Evolutionary conservation across 129 eudicot species (phyloP), one percentile per base, ranked within the genome.

Genomic region (Solidago caesia): DNA sequence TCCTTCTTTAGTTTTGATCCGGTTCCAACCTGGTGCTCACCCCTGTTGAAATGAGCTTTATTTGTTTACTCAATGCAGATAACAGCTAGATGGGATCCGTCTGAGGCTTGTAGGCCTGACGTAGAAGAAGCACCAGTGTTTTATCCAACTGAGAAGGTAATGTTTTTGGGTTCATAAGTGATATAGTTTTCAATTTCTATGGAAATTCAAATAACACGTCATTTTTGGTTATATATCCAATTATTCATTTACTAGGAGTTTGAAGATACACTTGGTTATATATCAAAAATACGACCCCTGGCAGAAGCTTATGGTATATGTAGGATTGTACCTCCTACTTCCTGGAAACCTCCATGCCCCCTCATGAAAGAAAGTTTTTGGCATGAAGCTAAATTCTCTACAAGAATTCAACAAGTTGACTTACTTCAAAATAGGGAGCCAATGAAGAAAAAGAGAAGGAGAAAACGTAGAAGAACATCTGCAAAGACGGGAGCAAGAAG

Each of bases 361-460:
- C 80, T 87, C 5, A 87, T 12, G 73, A 81, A 85, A 3, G 78
- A 85, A 46, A 48, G 41, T 27, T 68, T 75, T 51, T 90, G 96
- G 96, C 85, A 85, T 81, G 59, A 80, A 63, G 79, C 92, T 4
- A 83, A 79, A 77, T 85, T 90, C 53, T 85, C 91, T 7, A 90
- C 96, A 1, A 72, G 96, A 67, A 83, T 90, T 27, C 96, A 90
- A 78, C 87, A 83, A 83, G 83, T 90, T 43, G 93, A 90, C 77
- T 77, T 90, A 71, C 96, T 90, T 72, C 96, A 90, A 47, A 90
- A 90, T 71, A 55, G 96, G 69, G 91, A 85, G 71, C 93, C 96
- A 8, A 81, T 90, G 89, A 87, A 82, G 78, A 90, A 85, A 74
- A 87, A 88, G 57, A 68, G 56, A 51, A 66, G 71, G 16, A 46